Conservation (phyloP, 352 stramenopile species). For the Pythium rhizo-oryzae region DNA sequence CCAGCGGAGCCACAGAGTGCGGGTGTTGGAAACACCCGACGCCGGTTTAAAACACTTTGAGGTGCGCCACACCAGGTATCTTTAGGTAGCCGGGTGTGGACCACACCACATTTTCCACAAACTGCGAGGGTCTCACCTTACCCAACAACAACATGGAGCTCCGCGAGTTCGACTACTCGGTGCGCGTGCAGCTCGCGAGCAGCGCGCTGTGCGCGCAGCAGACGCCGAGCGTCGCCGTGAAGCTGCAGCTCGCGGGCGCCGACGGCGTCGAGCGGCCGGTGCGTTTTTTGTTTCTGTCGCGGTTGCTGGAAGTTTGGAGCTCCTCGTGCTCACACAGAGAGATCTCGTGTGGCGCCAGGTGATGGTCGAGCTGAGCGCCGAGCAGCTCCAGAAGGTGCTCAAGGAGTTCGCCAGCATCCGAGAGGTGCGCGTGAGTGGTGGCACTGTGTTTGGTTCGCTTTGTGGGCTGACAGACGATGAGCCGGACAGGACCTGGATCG, state of each 20-base stretch:
- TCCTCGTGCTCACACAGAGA: background rate
- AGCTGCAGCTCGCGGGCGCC: conserved; percentile 43
- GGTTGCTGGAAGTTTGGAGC: too few species aligned
- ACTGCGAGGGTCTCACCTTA: too few species aligned
- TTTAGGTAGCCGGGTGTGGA: too few species aligned
- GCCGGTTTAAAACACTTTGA: conserved; percentile 8
- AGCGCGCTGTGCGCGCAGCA: conserved; percentile 54
- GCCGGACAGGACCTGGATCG: conserved; percentile 3
- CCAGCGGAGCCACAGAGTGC: conserved; percentile 15
- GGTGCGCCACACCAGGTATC: conserved; percentile 21
- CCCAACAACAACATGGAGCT: conserved; percentile 28
- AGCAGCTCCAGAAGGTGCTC: conserved; percentile 28
- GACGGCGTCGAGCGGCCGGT: conserved; percentile 29
- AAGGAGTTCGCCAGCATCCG: conserved; percentile 26
- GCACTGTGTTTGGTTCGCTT: background rate
- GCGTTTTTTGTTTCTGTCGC: too few species aligned
- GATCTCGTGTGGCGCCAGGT: conserved; percentile 11
- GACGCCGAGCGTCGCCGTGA: conserved; percentile 48
- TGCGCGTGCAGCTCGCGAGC: conserved; percentile 64
- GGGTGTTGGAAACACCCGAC: conserved; percentile 24
- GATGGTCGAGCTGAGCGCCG: conserved; percentile 28
- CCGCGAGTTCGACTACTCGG: conserved; percentile 74
- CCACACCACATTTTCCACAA: conserved; percentile 16
- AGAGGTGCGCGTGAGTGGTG: conserved; percentile 5
- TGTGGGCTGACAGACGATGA: background rate